Evolutionary conservation across 768 basidiomycete species (phyloP), one percentile per base, ranked within the genome.

Genomic region (Obba rivulosa): DNA sequence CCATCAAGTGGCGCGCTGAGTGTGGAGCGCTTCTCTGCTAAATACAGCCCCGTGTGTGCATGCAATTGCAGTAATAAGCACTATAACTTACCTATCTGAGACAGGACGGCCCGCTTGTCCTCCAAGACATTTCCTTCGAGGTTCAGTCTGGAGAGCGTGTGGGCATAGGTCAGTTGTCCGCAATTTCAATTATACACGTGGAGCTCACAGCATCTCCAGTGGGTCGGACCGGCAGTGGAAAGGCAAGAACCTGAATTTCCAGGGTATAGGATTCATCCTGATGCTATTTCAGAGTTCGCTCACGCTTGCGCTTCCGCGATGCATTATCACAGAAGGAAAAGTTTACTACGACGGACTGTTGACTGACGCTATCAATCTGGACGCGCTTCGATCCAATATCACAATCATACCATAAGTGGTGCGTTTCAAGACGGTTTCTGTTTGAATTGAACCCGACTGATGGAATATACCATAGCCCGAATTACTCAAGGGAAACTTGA

Each of bases 351-450:
- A 82, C 51, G 77, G 73, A 4, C 49, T 74, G 23, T 65, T 64
- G 8, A 76, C 73, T 1, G 63, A 68, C 46, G 55, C 61, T 1
- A 60, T 82, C 59, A 81, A 82, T 60, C 63, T 82, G 1, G 70
- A 80, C 39, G 72, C 71, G 5, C 65, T 83, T 8, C 66, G 81
- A 8, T 69, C 72, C 0, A 70, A 71, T 45, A 71, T 82, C 43
- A 81, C 80, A 34, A 78, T 80, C 61, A 81, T 82, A 35, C 80
- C 80, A 3, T 79, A 81, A 56, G 61, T 68, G 38, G 78, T 78
- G 49, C 61, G 75, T 52, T 22, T 9, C 48, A 57, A 53, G 1
- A 58, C 57, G 9, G 51, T 57, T 20, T 49, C 49, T 36, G 45
- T 31, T 31, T 46, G 9, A 18, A 3, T 13, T 23, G 17, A 23